Conservation (phyloP, 805 yeast species). For the Cyberlindnera japonica region DNA sequence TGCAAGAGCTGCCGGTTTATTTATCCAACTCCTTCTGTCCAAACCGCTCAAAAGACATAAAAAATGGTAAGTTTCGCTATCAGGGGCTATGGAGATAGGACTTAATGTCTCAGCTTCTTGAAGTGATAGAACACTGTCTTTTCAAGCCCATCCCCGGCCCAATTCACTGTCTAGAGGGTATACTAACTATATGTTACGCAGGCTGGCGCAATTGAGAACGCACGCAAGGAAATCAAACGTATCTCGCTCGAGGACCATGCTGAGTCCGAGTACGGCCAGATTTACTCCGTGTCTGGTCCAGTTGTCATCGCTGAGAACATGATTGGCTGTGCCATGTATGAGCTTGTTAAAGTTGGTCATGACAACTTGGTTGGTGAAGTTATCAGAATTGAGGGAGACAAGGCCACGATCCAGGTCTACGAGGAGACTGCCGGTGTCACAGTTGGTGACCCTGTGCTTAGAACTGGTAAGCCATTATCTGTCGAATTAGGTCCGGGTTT, state of each 20-base stretch:
- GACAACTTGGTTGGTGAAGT: constrained; percentile 97
- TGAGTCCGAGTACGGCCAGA: constrained; percentile 82
- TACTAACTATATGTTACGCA: constrained; percentile 6
- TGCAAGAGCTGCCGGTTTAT: background rate
- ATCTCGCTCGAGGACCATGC: constrained; percentile 70
- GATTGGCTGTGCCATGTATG: constrained; percentile 99
- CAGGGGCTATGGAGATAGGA: background rate
- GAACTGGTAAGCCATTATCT: constrained; percentile 98
- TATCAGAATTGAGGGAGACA: constrained; percentile 92
- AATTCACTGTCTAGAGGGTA: background rate
- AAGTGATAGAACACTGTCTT: too few relatives aligned
- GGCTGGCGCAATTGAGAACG: constrained; percentile 98
- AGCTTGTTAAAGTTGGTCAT: constrained; percentile 96
- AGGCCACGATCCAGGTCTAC: constrained; percentile 97
- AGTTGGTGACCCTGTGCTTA: constrained; percentile 96
- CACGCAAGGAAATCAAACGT: constrained; percentile 89
- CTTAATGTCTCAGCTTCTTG: too few relatives aligned
- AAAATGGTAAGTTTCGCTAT: background rate
- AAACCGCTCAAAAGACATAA: background rate
- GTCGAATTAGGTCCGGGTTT: constrained; percentile 99
- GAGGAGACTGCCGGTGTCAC: constrained; percentile 99
- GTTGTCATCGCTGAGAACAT: constrained; percentile 96
- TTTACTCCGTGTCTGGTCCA: constrained; percentile 96
- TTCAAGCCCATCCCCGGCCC: background rate
- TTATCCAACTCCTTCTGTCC: background rate